Evolutionary conservation across 176 grass and related monocot genomes (phyloP), one percentile per base, ranked within the genome.

Genomic region (Oryza meridionalis): DNA sequence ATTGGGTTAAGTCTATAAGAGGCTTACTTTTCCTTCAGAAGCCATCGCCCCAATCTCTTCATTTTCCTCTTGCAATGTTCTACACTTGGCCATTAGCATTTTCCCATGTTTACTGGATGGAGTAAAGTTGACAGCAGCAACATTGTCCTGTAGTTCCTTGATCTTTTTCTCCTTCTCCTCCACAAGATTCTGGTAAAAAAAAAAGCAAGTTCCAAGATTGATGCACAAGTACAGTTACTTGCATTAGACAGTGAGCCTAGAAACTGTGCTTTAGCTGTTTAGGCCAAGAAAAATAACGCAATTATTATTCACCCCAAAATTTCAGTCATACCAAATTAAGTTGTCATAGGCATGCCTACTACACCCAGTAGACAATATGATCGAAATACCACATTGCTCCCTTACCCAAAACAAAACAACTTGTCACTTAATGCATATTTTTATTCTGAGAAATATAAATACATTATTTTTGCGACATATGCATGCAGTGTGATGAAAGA

Each of bases 81-180:
- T 88, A 77, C 93, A 96, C 84, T 96, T 99, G 46, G 93, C 87
- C 93, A 99, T 90, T 77, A 96, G 68, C 93, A 96, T 99, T 84
- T 96, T 96, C 11, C 97, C 97, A 69, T 90, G 93, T 74, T 99
- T 99, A 83, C 91, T 96, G 8, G 91, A 92, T 69, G 97, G 89
- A 53, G 93, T 99, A 83, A 99, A 99, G 85, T 99, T 99, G 38
- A 99, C 91, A 61, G 97, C 97, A 71, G 97, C 91, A 72, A 99
- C 89, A 86, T 99, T 99, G 84, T 99, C 97, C 76, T 96, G 97
- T 76, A 99, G 90, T 32, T 99, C 97, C 72, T 99, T 99, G 72
- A 99, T 96, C 84, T 96, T 99, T 67, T 96, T 99, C 81, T 99
- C 97, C 86, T 99, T 99, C 62, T 99, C 97, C 79, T 99, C 97